Base-by-base conservation (phyloP, 1,284 basidiomycete genomes). In the Trametes polyzona region DNA sequence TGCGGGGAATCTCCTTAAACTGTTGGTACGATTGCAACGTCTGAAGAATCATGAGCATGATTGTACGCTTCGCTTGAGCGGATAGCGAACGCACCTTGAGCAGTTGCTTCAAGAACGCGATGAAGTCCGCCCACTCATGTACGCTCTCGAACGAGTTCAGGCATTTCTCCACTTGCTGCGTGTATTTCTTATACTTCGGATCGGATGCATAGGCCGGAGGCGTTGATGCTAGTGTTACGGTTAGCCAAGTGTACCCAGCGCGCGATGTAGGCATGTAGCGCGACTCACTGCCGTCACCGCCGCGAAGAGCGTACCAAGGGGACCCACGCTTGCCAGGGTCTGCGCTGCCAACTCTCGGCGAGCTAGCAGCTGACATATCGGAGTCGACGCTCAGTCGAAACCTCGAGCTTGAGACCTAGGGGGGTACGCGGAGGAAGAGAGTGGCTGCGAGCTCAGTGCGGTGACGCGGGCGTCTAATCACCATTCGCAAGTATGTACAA, bases 91-190 rank as follows among this genome's bases (percentile, higher is more conserved):
- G 30, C 37, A 71, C 95, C 83, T 98, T 99, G 65, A 98, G 86
- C 56, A 99, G 76, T 61, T 96, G 90, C 66, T 95, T 96, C 69
- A 99, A 77, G 75, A 99, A 99, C 40, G 96, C 92, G 71, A 98
- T 98, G 73, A 96, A 99, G 78, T 99, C 97, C 57, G 97, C 96
- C 97, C 97, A 99, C 78, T 99, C 97, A 60, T 96, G 93, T 59
- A 98, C 94, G 70, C 87, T 93, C 71, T 98, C 96, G 68, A 99
- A 99, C 1, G 93, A 90, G 63, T 89, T 91, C 26, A 99, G 80
- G 62, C 92, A 93, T 72, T 91, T 90, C 71, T 99, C 97, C 50
- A 99, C 91, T 66, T 93, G 88, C 51, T 89, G 84, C 0, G 89
- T 82, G 74, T 96, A 98, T 76, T 98, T 98, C 80, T 93, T 95